Percentiles rank a stretch among this genome's conserved stretches.
These are phyloP conservation scores for Colletotrichum salicis DNA, from an alignment of 2,329 filamentous ascomycete species.

Conservation along the genomic window DNA sequence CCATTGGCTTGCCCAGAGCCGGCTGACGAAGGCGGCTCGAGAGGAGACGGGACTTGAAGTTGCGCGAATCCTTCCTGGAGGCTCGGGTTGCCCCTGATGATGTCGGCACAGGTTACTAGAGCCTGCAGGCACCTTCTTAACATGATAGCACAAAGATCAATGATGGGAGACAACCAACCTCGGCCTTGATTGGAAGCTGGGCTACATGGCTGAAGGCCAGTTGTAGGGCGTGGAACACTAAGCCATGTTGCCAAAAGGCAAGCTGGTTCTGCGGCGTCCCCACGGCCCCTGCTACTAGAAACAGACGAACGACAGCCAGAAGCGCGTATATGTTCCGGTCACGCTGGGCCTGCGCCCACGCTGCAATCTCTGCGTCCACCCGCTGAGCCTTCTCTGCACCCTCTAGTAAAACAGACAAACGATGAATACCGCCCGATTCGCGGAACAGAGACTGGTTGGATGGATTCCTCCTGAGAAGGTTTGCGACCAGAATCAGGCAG, in stretches of 20 bases:
- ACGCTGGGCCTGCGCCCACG: constrained; percentile 80
- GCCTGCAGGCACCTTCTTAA: constrained; percentile 61
- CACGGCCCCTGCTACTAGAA: constrained; percentile 82
- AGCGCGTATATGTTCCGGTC: constrained; percentile 94
- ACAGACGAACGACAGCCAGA: constrained; percentile 85
- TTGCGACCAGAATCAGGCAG: constrained; percentile 89
- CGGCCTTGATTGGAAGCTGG: constrained; percentile 81
- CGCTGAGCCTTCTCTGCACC: constrained; percentile 65
- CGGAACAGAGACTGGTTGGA: constrained; percentile 96
- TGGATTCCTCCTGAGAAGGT: constrained; percentile 84
- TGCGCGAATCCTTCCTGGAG: constrained; percentile 93
- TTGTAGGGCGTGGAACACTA: constrained; percentile 82
- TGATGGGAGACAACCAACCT: constrained; percentile 61
- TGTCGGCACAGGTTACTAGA: constrained; percentile 84
- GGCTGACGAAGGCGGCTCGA: constrained; percentile 54
- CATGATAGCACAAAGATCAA: constrained; percentile 7
- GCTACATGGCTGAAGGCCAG: constrained; percentile 81
- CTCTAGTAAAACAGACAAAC: constrained; percentile 75
- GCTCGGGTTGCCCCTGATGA: constrained; percentile 82
- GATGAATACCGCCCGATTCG: constrained; percentile 84
- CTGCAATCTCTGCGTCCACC: constrained; percentile 69
- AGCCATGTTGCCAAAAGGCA: constrained; percentile 84
- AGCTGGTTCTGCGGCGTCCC: constrained; percentile 86
- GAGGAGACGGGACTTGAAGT: constrained; percentile 76
- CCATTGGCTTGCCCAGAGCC: constrained; percentile 58